Conservation (phyloP, 192 early-diverging fungal genomes). For the Coemansia sp. region DNA sequence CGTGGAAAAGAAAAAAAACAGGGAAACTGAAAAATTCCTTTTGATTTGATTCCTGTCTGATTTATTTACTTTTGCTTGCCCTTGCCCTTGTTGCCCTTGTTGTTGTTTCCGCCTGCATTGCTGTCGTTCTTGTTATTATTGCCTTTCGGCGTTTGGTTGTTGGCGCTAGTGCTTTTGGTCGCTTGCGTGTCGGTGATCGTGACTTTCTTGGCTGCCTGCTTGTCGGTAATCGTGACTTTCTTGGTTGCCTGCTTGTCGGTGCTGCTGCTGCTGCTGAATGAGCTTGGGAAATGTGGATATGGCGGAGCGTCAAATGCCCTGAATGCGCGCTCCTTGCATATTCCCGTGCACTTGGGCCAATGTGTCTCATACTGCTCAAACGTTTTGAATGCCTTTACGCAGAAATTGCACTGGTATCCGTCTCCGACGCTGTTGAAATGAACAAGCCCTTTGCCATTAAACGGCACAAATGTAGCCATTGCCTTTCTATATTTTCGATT, state of each 20-base stretch:
- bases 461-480: slow-evolving; percentile 49
- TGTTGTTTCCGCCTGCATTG: not conserved
- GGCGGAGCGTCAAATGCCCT: slow-evolving; percentile 26
- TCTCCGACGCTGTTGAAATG: slow-evolving; percentile 31
- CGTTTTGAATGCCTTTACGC: slow-evolving; percentile 31
- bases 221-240: not conserved
- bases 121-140: not conserved
- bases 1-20: not conserved
- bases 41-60: not conserved
- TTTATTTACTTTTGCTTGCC: slow-evolving; percentile 2
- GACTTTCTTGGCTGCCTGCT: not conserved
- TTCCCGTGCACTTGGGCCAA: slow-evolving; percentile 51
- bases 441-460: slow-evolving; percentile 38
- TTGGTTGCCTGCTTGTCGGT: not conserved
- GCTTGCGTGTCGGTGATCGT: not conserved
- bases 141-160: not conserved
- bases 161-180: not conserved
- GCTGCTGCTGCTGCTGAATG: slow-evolving; percentile 15
- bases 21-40: not conserved
- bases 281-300: slow-evolving; percentile 29
- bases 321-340: slow-evolving; percentile 41
- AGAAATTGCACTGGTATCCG: slow-evolving; percentile 31
- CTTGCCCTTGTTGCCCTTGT: not conserved
- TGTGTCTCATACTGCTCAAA: slow-evolving; percentile 39
- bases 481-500: not conserved